A percentile compares a stretch with the other conserved stretches of the same genome.
These are phyloP conservation scores for Crithidia expoeki DNA, from an alignment of 208 protist species.

Conservation along the genomic window DNA sequence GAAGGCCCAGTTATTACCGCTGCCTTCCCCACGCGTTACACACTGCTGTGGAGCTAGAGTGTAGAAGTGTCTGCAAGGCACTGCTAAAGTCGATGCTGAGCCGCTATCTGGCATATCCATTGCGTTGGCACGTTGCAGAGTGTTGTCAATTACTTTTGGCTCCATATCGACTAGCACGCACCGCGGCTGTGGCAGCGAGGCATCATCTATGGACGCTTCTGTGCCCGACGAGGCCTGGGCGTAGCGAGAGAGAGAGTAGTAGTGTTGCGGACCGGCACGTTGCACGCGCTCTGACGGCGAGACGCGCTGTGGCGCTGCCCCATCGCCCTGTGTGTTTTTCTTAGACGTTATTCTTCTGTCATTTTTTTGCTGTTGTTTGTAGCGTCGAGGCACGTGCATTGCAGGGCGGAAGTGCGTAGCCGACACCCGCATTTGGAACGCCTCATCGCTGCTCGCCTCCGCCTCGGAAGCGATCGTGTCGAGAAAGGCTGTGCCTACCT, in stretches of 20 bases:
- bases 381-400: constrained; percentile 8
- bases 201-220: neutral
- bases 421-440: constrained; percentile 61
- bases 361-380: constrained; percentile 1
- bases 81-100: neutral
- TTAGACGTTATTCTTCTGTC: neutral
- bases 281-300: neutral
- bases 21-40: constrained; percentile 72
- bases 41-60: constrained; percentile 62
- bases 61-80: constrained; percentile 36
- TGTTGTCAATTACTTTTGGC: constrained; percentile 79
- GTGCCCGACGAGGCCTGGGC: neutral
- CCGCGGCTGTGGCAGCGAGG: constrained; percentile 54
- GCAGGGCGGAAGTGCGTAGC: constrained; percentile 63
- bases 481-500: constrained; percentile 84
- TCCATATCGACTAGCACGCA: constrained; percentile 92
- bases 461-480: constrained; percentile 64
- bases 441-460: constrained; percentile 43
- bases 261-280: constrained; percentile 6
- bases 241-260: constrained; percentile 33
- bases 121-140: constrained; percentile 30
- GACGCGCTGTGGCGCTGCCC: neutral
- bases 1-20: constrained; percentile 92
- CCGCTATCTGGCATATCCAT: neutral
- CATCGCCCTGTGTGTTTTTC: neutral